Evolutionary conservation across 179 eudicot species (phyloP).

Genomic region (Beta macrorhiza): DNA sequence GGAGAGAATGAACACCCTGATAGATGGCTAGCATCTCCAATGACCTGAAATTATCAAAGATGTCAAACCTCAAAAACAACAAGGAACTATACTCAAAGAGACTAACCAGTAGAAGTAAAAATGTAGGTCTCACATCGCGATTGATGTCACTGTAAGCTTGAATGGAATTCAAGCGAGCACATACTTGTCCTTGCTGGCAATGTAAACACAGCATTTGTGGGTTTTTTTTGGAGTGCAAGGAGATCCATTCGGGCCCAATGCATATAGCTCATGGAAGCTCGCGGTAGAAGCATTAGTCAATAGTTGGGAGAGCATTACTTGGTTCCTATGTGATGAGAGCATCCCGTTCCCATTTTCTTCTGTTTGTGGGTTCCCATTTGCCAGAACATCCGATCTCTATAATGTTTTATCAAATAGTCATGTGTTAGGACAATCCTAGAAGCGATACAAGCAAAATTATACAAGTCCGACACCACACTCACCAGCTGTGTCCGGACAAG

Average conservation of each 20-base stretch:
- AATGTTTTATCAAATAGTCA: constrained; percentile 11
- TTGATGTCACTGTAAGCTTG: constrained; percentile 79
- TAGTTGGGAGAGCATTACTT: constrained; percentile 80
- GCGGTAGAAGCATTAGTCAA: constrained; percentile 82
- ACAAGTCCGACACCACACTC: constrained; percentile 23
- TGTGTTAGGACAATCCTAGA: neutral
- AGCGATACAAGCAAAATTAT: neutral
- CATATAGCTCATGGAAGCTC: constrained; percentile 78
- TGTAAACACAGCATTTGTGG: constrained; percentile 94
- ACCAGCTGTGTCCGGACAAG: constrained; percentile 93
- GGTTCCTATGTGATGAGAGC: constrained; percentile 46
- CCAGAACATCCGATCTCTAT: constrained; percentile 73
- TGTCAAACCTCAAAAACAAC: constrained; percentile 1
- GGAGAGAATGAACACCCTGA: constrained; percentile 83
- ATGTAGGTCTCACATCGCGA: constrained; percentile 73
- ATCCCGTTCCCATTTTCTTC: constrained; percentile 73
- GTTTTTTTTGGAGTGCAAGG: constrained; percentile 52
- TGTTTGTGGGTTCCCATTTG: constrained; percentile 42
- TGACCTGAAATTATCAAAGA: constrained; percentile 47
- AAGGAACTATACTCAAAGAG: neutral
- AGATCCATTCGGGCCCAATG: constrained; percentile 58
- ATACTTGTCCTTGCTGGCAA: constrained; percentile 84
- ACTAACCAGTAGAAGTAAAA: neutral
- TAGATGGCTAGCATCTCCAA: constrained; percentile 85
- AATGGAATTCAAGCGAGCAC: constrained; percentile 85